These are phyloP conservation scores for Sporothrix luriei DNA, from an alignment of 2,329 filamentous ascomycete genomes.

Conservation along the genomic window DNA sequence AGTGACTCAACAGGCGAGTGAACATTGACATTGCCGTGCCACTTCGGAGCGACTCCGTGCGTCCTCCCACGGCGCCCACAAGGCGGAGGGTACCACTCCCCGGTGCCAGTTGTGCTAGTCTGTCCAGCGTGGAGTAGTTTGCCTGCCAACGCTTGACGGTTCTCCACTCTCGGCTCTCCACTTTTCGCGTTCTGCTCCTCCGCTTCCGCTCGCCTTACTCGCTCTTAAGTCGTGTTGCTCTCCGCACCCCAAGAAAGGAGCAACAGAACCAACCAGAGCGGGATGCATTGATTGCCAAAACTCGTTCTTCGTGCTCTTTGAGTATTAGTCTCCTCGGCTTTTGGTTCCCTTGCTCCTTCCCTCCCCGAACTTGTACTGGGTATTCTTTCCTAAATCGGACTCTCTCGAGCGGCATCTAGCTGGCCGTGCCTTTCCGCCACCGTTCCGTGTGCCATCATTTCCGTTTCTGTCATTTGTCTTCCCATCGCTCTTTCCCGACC, in stretches of 20 bases:
- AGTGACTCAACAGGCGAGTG: background rate
- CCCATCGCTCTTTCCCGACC: background rate
- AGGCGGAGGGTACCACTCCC: slow-evolving; percentile 6
- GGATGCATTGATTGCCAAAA: background rate
- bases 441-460: background rate
- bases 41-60: slow-evolving; percentile 8
- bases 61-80: background rate
- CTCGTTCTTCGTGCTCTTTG: background rate
- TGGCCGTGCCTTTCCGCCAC: background rate
- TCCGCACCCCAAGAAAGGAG: background rate
- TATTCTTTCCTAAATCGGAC: slow-evolving; percentile 14
- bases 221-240: slow-evolving; percentile 18
- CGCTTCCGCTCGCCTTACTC: background rate
- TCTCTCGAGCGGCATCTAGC: background rate
- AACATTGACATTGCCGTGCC: background rate
- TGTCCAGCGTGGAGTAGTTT: background rate
- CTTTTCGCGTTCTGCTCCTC: background rate
- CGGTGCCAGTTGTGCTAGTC: slow-evolving; percentile 17
- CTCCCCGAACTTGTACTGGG: background rate
- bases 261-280: background rate
- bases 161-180: background rate
- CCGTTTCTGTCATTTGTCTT: background rate
- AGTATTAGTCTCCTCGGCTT: background rate
- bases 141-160: background rate
- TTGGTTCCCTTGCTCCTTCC: background rate